Evolutionary conservation across 2,329 filamentous ascomycete genomes (phyloP).

Genomic region (Coniochaeta pulveracea): DNA sequence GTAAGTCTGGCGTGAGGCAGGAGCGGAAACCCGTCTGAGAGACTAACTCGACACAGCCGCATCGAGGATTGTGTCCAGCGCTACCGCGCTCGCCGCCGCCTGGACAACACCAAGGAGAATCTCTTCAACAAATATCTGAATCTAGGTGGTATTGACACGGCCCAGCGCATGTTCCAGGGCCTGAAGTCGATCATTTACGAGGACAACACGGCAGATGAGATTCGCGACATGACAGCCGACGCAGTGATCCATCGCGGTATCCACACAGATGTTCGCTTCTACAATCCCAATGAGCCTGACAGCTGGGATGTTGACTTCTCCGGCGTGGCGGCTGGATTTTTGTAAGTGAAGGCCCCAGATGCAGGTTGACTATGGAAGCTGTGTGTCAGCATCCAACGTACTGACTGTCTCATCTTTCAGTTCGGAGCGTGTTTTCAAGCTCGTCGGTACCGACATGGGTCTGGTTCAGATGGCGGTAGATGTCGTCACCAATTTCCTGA

Average conservation of each 20-base stretch:
- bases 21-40: not conserved
- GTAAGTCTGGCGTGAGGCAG: constrained; percentile 53
- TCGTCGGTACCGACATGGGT: constrained; percentile 42
- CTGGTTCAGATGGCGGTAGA: constrained; percentile 49
- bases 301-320: constrained; percentile 73
- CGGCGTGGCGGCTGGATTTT: constrained; percentile 63
- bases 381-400: no score
- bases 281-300: constrained; percentile 34
- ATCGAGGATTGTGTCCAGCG: constrained; percentile 79
- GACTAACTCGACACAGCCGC: constrained; percentile 38
- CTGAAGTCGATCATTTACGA: constrained; percentile 39
- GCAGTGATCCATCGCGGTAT: constrained; percentile 40
- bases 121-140: constrained; percentile 73
- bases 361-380: not conserved
- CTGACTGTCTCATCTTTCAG: constrained; percentile 20
- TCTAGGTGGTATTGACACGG: constrained; percentile 67
- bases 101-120: constrained; percentile 48
- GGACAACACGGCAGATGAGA: constrained; percentile 50
- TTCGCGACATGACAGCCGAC: constrained; percentile 51
- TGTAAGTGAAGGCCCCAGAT: constrained; percentile 39
- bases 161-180: constrained; percentile 45
- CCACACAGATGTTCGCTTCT: constrained; percentile 30
- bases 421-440: constrained; percentile 42
- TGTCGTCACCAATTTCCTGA: constrained; percentile 75
- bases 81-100: constrained; percentile 65